phyloP scores from a whole-genome alignment of 495 filamentous ascomycete species.

The Collariella sp. region DNA sequence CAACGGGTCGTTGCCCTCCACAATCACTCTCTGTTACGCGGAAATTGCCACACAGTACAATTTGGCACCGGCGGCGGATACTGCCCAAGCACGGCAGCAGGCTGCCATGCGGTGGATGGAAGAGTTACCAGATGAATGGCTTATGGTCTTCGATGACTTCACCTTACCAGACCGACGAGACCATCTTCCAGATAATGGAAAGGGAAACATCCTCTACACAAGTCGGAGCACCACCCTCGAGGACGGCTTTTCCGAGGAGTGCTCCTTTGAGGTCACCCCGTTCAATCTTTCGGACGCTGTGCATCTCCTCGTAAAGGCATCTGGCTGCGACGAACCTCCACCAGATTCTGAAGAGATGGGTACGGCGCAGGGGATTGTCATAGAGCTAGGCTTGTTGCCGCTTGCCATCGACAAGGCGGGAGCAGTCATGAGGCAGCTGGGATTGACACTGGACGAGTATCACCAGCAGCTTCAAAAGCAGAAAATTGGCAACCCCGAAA shows the following conservation, averaged over 20 bases:
- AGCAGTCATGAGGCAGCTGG: slow-evolving; percentile 3
- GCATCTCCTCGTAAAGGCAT: slow-evolving; percentile 12
- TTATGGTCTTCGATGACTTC: slow-evolving; percentile 19
- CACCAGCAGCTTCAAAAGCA: background rate
- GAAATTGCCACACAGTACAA: background rate
- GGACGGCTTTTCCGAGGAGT: background rate
- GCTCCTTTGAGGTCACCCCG: background rate
- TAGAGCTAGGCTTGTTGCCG: slow-evolving; percentile 15
- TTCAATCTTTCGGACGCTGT: slow-evolving; percentile 12
- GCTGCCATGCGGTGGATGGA: slow-evolving; percentile 11
- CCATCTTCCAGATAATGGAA: background rate
- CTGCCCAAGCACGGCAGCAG: background rate
- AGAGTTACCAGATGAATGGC: slow-evolving; percentile 13
- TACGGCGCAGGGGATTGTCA: background rate
- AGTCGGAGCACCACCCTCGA: background rate
- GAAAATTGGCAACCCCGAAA: slow-evolving; percentile 2
- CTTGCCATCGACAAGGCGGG: slow-evolving; percentile 20
- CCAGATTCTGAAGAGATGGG: background rate
- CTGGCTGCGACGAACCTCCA: background rate
- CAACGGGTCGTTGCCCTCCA: slow-evolving; percentile 7
- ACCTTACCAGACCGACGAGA: background rate
- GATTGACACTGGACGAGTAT: background rate
- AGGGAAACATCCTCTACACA: slow-evolving; percentile 20
- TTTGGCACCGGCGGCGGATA: background rate
- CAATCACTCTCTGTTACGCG: slow-evolving; percentile 13